A percentile compares a stretch with the other conserved stretches of the same genome.
Conservation (phyloP, 2,329 filamentous ascomycete species). For the Calycina herbarum region DNA sequence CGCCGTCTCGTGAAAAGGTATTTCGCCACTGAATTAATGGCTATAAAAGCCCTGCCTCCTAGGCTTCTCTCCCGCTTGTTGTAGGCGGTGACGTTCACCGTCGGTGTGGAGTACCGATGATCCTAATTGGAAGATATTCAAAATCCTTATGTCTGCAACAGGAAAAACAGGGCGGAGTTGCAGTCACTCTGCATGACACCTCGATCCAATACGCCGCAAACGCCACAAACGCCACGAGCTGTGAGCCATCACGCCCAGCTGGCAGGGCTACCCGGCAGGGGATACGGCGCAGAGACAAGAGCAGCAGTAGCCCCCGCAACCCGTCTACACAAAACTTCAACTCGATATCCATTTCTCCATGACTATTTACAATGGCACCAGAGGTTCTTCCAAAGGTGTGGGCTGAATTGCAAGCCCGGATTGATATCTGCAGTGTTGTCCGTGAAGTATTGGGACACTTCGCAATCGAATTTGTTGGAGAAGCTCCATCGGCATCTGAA, state of each 20-base stretch:
- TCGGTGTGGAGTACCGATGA: no score
- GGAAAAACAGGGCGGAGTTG: neutral
- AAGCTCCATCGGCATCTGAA: neutral
- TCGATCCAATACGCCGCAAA: neutral
- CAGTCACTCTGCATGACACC: neutral
- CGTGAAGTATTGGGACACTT: constrained; percentile 1
- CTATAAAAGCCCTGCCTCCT: no score
- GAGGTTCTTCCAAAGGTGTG: neutral
- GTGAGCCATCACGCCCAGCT: no score
- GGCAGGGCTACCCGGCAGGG: no score
- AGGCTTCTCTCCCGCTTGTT: no score
- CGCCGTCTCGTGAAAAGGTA: no score
- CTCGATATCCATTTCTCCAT: neutral
- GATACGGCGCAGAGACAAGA: no score
- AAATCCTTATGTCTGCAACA: neutral
- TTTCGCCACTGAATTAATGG: no score
- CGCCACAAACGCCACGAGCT: no score
- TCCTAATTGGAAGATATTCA: no score
- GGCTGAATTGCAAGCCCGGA: neutral
- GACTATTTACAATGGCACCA: neutral
- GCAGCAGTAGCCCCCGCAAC: neutral
- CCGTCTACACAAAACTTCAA: neutral
- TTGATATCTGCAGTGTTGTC: neutral
- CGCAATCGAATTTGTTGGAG: neutral
- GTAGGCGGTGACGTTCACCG: no score